Base-by-base conservation (phyloP, 495 filamentous ascomycete genomes). In the Hypoxylon subgilvum region DNA sequence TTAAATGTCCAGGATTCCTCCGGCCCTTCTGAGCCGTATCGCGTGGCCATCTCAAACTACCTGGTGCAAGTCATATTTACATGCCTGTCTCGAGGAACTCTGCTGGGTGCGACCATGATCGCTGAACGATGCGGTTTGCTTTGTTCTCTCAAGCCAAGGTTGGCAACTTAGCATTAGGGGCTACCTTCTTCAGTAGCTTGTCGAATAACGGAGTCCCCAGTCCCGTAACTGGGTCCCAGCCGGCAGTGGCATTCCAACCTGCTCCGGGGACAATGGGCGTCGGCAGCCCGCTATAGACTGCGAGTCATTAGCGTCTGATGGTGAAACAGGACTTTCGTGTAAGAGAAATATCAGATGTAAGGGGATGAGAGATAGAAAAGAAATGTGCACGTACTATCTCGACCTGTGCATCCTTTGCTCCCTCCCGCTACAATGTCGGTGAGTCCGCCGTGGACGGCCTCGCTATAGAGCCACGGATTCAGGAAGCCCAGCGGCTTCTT, bases 391-490 rank as follows among this genome's bases (percentile, higher is more conserved):
- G 19, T 68, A 57, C 52, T 55, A 56, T 52, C 63, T 6, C 27
- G 57, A 0, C 80, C 77, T 16, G 63, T 70, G 58, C 85, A 88
- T 12, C 84, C 84, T 1, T 49, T 65, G 7, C 80, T 86, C 6
- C 76, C 74, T 9, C 82, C 85, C 7, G 69, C 56, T 4, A 79
- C 74, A 22, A 87, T 83, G 69, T 88, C 84, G 0, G 75, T 86
- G 21, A 87, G 75, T 0, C 77, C 82, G 17, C 65, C 54, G 18
- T 71, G 63, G 0, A 70, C 74, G 3, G 65, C 60, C 63, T 64
- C 7, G 72, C 74, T 45, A 68, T 87, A 89, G 12, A 89, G 67
- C 81, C 81, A 84, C 1, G 85, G 85, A 57, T 88, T 89, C 32
- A 88, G 63, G 65, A 88, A 88, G 1, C 86, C 84, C 23, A 87